These are phyloP conservation scores for Hericium coralloides DNA, from an alignment of 768 basidiomycete species.

Conservation along the genomic window DNA sequence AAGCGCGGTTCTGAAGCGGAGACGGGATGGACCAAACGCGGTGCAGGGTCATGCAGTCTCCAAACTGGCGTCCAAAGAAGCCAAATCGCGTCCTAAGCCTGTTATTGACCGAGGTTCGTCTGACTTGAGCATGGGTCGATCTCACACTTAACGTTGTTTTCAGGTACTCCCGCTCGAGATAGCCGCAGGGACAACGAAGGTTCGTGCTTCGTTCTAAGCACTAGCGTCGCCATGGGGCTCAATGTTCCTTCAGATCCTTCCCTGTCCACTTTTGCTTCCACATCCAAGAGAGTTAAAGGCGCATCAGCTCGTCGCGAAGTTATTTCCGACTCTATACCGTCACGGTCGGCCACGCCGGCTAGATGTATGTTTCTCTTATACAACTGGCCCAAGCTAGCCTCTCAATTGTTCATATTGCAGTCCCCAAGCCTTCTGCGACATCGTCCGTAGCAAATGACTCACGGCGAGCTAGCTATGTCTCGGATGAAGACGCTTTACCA, in stretches of 20 bases:
- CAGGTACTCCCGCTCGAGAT: background rate
- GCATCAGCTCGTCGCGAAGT: too few species aligned
- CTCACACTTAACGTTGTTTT: background rate
- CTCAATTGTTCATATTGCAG: too few species aligned
- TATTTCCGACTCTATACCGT: too few species aligned
- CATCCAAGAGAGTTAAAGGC: too few species aligned
- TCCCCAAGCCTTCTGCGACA: too few species aligned
- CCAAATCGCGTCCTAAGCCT: background rate
- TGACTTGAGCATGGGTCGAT: background rate
- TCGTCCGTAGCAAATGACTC: too few species aligned
- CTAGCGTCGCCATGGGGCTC: background rate
- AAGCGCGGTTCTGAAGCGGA: background rate
- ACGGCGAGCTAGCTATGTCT: too few species aligned
- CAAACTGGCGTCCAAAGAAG: background rate
- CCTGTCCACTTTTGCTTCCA: too few species aligned
- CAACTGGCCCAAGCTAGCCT: too few species aligned
- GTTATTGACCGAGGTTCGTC: background rate
- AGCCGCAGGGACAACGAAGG: background rate
- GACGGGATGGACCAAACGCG: background rate
- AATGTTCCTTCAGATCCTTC: too few species aligned
- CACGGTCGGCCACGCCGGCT: too few species aligned
- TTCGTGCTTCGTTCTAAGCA: background rate
- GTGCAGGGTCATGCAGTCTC: background rate
- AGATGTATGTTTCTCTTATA: too few species aligned
- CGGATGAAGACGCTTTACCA: background rate